Base-by-base conservation (phyloP, 805 yeast genomes). In the Yamadazyma phyllophila region DNA sequence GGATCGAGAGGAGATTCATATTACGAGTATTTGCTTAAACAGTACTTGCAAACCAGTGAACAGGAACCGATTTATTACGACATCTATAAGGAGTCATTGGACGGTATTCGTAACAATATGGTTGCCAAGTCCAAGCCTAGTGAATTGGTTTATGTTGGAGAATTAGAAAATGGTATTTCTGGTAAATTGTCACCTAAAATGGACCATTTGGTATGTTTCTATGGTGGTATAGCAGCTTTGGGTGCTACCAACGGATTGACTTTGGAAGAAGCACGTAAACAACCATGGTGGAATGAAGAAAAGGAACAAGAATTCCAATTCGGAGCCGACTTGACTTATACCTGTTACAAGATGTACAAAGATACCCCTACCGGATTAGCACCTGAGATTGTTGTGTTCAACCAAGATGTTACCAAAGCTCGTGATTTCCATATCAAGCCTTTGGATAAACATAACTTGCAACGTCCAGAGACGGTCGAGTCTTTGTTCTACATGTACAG, bases 1-100 rank as follows among this genome's bases (percentile, higher is more conserved):
- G 97, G 97, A 0, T 85, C 96, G 0, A 75, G 97, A 54, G 97
- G 96, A 39, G 97, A 90, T 65, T 88, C 96, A 0, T 91, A 90
- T 62, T 90, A 91, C 60, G 97, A 91, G 66, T 89, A 89, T 61
- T 69, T 91, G 37, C 71, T 90, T 52, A 90, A 90, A 63, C 96
- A 89, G 65, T 88, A 85, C 58, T 65, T 91, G 52, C 91, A 87
- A 63, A 88, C 97, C 1, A 74, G 74, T 45, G 78, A 79, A 58
- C 62, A 71, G 49, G 86, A 82, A 52, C 65, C 66, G 2, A 60
- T 85, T 9, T 90, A 88, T 63, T 69, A 81, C 56, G 77, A 79
- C 11, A 80, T 90, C 83, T 91, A 89, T 63, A 78, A 82, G 52
- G 87, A 85, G 61, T 73, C 95, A 0, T 83, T 86, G 35, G 77